Evolutionary conservation across 768 basidiomycete species (phyloP).

Genomic region (Leccinum ochraceum): DNA sequence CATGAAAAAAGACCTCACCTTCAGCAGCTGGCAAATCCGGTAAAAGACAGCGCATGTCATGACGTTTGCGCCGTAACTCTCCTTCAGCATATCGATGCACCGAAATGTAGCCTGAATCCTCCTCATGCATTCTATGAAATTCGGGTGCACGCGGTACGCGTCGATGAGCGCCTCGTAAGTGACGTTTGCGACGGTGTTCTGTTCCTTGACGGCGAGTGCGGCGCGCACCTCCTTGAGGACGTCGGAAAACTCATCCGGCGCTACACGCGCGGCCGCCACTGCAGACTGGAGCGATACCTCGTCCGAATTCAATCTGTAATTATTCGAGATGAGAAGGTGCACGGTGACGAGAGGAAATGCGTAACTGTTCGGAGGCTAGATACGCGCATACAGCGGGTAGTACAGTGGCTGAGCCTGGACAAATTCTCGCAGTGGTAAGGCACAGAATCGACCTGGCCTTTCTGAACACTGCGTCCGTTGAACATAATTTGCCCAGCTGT

Average conservation of each 20-base stretch:
- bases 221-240: conserved; percentile 25
- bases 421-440: conserved; percentile 25
- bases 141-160: conserved; percentile 20
- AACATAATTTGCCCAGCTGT: not conserved
- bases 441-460: conserved; percentile 24
- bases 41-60: conserved; percentile 45
- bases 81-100: conserved; percentile 14
- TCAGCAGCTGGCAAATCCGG: conserved; percentile 44
- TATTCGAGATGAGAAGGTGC: not conserved
- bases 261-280: conserved; percentile 26
- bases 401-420: conserved; percentile 28
- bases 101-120: conserved; percentile 32
- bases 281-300: conserved; percentile 32
- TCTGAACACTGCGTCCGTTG: conserved; percentile 2
- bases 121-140: conserved; percentile 34
- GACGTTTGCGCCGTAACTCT: conserved; percentile 18
- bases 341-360: not conserved
- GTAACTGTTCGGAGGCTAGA: conserved; percentile 35
- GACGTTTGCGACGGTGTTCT: not conserved
- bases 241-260: conserved; percentile 20
- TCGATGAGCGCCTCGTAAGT: conserved; percentile 36
- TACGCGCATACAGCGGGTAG: conserved; percentile 33
- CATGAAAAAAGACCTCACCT: conserved; percentile 26
- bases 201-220: conserved; percentile 14
- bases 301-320: conserved; percentile 24